Evolutionary conservation across 257 asterid genomes (phyloP), one percentile per base, ranked within the genome.

Genomic region (Salvia miltiorrhiza): DNA sequence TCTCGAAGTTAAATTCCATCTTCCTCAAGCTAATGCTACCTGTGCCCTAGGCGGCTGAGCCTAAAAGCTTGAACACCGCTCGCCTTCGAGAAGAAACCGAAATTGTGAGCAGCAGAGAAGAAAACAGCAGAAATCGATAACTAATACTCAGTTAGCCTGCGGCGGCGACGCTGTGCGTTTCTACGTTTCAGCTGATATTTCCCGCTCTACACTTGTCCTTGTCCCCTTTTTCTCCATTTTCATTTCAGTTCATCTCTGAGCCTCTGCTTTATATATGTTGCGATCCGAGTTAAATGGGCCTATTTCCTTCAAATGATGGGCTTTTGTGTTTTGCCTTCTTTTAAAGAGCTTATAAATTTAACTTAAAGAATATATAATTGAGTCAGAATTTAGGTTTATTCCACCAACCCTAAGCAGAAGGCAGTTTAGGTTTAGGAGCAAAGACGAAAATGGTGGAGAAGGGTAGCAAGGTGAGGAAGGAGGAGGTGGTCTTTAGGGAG

Each of bases 401-500:
- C n/a, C n/a, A n/a, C n/a, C n/a, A n/a, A n/a, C n/a, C n/a, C n/a
- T n/a, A n/a, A n/a, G n/a, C n/a, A n/a, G n/a, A n/a, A n/a, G n/a
- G n/a, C n/a, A n/a, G n/a, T n/a, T n/a, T n/a, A 65, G 49, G 49
- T 20, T 53, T 43, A 43, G 69, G 40, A 24, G 80, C 24, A 24
- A 12, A 54, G 50, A 19, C 75, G 20, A 71, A 50, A 50, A 84
- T 81, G 86, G 81, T 77, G 77, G 89, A 81, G 64, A 81, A 74
- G 79, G 83, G 76, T 3, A 71, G 65, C 70, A 81, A 81, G 37
- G 72, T 70, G 17, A 69, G 89, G 69, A 84, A 84, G 68, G 89
- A 81, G 69, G 87, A 84, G 73, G 87, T 84, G 26, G 81, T 84
- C 32, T 56, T 80, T 37, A 79, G 87, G 56, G 89, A 84, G 77